These are phyloP conservation scores for Allomyces macrogynus DNA, from an alignment of 192 early-diverging fungal species.

Conservation along the genomic window DNA sequence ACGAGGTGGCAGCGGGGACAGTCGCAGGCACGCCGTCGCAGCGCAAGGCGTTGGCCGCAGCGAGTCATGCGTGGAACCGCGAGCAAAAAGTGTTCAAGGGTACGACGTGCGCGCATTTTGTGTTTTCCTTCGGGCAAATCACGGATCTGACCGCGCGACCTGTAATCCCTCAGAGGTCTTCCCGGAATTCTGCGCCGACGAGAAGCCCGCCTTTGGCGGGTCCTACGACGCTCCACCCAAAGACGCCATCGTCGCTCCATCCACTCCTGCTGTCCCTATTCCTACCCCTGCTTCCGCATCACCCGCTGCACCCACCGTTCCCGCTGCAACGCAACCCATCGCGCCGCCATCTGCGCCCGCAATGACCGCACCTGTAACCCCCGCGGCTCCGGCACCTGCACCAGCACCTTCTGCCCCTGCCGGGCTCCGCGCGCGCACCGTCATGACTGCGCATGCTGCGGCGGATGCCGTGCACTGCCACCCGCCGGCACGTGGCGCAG, in stretches of 20 bases:
- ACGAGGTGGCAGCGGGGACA: neutral
- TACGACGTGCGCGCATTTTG: neutral
- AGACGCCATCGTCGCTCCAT: too few relatives aligned
- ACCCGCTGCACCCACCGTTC: too few relatives aligned
- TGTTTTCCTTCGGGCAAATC: neutral
- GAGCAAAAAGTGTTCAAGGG: neutral
- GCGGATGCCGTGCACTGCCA: neutral
- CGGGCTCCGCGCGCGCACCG: neutral
- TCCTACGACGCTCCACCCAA: too few relatives aligned
- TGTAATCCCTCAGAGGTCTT: too few relatives aligned
- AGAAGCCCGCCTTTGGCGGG: too few relatives aligned
- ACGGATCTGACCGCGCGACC: too few relatives aligned
- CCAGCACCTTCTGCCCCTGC: neutral
- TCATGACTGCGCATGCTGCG: neutral
- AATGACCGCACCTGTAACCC: neutral
- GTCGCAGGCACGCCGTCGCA: neutral
- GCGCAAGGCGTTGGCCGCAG: neutral
- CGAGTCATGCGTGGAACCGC: neutral
- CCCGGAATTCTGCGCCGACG: too few relatives aligned
- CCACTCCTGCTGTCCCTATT: too few relatives aligned
- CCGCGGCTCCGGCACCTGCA: neutral
- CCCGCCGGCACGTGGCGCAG: neutral
- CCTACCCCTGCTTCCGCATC: too few relatives aligned
- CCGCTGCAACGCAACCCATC: too few relatives aligned
- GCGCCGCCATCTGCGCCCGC: too few relatives aligned